Evolutionary conservation across 305 asterid species (phyloP).

Genomic region (Rubia tinctorum): DNA sequence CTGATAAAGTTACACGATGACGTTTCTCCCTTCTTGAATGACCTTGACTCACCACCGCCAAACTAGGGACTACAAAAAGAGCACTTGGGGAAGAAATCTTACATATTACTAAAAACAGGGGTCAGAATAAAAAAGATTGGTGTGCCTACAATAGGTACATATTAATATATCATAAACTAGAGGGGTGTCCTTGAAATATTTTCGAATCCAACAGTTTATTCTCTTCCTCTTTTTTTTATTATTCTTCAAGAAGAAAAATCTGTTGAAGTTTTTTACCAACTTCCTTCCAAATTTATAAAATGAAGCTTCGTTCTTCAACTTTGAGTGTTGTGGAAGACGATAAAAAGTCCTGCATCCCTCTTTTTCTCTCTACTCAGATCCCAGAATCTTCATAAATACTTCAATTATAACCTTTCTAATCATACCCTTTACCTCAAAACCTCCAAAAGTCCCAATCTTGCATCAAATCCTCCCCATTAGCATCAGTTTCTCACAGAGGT

Average conservation of each 20-base stretch:
- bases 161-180: neutral
- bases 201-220: neutral
- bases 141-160: neutral
- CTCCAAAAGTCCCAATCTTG: neutral
- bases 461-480: neutral
- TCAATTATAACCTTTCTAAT: neutral
- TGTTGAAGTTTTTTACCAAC: neutral
- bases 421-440: neutral
- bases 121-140: neutral
- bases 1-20: neutral
- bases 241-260: neutral
- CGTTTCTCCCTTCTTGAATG: neutral
- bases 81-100: neutral
- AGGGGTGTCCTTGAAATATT: neutral
- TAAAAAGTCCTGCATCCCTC: neutral
- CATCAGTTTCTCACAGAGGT: neutral
- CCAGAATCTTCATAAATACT: neutral
- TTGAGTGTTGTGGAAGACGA: neutral
- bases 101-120: neutral
- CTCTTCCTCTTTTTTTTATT: neutral
- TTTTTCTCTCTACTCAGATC: neutral
- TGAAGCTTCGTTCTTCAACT: conserved; percentile 5
- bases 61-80: neutral
- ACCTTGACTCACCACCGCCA: neutral
- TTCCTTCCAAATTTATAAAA: neutral